Evolutionary conservation across 768 basidiomycete species (phyloP).

Genomic region (Pisolithus marmoratus): DNA sequence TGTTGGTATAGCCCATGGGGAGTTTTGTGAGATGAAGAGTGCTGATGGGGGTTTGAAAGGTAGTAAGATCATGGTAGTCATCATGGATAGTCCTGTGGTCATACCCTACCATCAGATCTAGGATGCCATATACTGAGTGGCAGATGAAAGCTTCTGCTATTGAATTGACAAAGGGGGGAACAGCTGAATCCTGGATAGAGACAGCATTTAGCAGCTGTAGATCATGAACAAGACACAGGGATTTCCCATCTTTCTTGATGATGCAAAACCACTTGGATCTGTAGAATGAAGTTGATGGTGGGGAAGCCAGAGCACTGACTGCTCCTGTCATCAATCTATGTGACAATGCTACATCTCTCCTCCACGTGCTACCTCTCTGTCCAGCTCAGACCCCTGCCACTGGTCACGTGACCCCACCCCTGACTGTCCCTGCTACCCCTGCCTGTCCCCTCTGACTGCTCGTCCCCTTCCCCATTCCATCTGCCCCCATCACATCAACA

Average conservation of each 20-base stretch:
- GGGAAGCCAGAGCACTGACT: too few relatives aligned
- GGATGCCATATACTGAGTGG: conserved; percentile 21
- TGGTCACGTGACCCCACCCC: too few relatives aligned
- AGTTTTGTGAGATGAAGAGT: conserved; percentile 24
- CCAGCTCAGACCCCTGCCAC: too few relatives aligned
- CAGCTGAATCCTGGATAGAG: conserved; percentile 25
- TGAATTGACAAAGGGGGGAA: conserved; percentile 15
- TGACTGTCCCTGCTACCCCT: too few relatives aligned
- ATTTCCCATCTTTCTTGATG: conserved; percentile 33
- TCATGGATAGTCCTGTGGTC: conserved; percentile 27
- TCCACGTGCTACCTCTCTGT: too few relatives aligned
- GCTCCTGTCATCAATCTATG: too few relatives aligned
- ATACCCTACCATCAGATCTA: conserved; percentile 34
- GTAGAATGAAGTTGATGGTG: not conserved
- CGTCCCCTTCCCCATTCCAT: too few relatives aligned
- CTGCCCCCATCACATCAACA: too few relatives aligned
- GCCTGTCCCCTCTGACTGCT: too few relatives aligned
- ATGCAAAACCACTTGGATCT: not conserved
- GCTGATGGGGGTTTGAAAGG: conserved; percentile 36
- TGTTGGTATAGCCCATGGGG: conserved; percentile 40
- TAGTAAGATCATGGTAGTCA: conserved; percentile 34
- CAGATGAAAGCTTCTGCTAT: conserved; percentile 32
- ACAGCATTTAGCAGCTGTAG: conserved; percentile 35
- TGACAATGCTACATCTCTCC: too few relatives aligned
- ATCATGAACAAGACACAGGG: conserved; percentile 30